A percentile compares a stretch with the other conserved stretches of the same genome.
Conservation (phyloP, 1,139 yeast genomes). For the Candida frijolesensis region DNA sequence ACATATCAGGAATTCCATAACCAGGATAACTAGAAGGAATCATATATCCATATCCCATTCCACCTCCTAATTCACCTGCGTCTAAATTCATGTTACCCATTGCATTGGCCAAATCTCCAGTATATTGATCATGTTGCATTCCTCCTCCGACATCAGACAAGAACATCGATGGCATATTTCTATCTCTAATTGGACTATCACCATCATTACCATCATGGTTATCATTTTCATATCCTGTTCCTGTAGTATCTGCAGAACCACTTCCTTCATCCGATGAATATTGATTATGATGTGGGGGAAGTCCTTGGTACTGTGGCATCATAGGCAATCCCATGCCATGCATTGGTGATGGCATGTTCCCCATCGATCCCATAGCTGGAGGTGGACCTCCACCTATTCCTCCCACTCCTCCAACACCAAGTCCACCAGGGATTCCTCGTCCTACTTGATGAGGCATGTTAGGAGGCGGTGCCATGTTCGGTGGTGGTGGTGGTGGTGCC, state of each 20-base stretch:
- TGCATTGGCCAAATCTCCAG: constrained; percentile 20
- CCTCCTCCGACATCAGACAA: background rate
- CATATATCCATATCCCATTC: constrained; percentile 11
- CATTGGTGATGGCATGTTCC: constrained; percentile 9
- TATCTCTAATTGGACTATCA: constrained; percentile 4
- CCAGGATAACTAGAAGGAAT: constrained; percentile 16
- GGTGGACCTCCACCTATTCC: constrained; percentile 8
- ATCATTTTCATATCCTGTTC: constrained; percentile 4
- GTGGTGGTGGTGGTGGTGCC: constrained; percentile 12
- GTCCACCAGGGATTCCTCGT: background rate
- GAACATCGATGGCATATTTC: constrained; percentile 2
- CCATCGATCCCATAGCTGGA: constrained; percentile 1
- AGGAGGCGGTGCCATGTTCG: constrained; percentile 6
- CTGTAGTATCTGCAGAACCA: constrained; percentile 9
- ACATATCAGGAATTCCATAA: constrained; percentile 14
- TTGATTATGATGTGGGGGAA: constrained; percentile 7
- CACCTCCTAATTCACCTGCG: constrained; percentile 3
- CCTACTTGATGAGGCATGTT: constrained; percentile 7
- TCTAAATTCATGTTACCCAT: constrained; percentile 22
- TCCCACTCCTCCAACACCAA: background rate
- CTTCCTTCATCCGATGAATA: constrained; percentile 8
- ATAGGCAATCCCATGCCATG: constrained; percentile 18
- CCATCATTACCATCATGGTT: background rate
- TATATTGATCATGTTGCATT: background rate
- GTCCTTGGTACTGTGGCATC: constrained; percentile 11